Percentiles rank a stretch among this genome's conserved stretches.
Conservation (phyloP, 2,329 filamentous ascomycete genomes). For the Cordyceps fumosorosea region DNA sequence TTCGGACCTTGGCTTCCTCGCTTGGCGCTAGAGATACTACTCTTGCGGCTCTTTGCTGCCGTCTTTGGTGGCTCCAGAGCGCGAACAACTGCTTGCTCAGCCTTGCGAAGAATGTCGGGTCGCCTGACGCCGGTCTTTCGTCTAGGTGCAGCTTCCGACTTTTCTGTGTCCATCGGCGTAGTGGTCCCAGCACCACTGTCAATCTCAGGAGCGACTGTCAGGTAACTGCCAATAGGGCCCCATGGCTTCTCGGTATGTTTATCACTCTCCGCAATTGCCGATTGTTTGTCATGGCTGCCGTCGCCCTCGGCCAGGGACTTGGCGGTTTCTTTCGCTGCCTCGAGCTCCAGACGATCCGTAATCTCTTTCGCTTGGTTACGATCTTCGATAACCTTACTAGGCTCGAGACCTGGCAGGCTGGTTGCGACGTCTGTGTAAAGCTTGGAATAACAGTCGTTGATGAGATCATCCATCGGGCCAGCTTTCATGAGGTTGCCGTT, state of each 20-base stretch:
- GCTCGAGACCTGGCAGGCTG: constrained; percentile 45
- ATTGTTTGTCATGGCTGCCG: constrained; percentile 14
- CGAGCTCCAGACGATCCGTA: constrained; percentile 29
- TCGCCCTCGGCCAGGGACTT: constrained; percentile 20
- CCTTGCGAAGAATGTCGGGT: constrained; percentile 54
- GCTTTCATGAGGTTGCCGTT: constrained; percentile 86
- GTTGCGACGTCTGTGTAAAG: constrained; percentile 64
- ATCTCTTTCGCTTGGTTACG: constrained; percentile 37
- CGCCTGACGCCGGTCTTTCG: constrained; percentile 42
- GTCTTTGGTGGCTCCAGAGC: constrained; percentile 43
- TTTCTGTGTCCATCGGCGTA: constrained; percentile 34
- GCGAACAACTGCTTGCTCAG: constrained; percentile 50
- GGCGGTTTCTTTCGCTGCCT: constrained; percentile 23
- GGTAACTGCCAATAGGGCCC: constrained; percentile 30
- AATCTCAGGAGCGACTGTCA: constrained; percentile 36
- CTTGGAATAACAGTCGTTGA: constrained; percentile 79
- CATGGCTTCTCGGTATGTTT: background rate
- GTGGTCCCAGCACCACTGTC: constrained; percentile 28
- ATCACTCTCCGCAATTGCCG: background rate
- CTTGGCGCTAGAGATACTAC: constrained; percentile 47
- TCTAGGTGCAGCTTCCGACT: constrained; percentile 34
- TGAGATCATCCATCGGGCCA: constrained; percentile 82
- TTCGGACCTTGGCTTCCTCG: constrained; percentile 35
- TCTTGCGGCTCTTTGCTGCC: constrained; percentile 38
- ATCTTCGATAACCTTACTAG: constrained; percentile 41